Base-by-base conservation (phyloP, 2,329 filamentous ascomycete genomes). In the Cadophora gregata region DNA sequence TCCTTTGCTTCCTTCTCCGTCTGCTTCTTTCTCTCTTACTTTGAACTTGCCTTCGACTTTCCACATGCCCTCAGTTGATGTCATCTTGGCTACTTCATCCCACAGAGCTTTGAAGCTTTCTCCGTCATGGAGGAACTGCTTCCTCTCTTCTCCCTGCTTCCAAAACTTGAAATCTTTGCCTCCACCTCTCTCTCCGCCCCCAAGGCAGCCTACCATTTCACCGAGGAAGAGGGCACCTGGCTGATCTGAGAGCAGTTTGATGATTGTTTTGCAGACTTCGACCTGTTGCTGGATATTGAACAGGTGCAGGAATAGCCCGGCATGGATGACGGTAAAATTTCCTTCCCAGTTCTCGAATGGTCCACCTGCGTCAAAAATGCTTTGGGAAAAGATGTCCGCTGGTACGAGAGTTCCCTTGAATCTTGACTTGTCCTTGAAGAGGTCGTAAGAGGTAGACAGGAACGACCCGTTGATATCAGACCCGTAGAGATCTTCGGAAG, bases 351-450 rank as follows among this genome's bases (percentile, higher is more conserved):
- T 75, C 48, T 73, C 74, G 36, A 81, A 70, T 10, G 66, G 53
- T 19, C 33, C 53, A 6, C 21, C n/a, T 8, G 71, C 69, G 0
- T 75, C 63, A 25, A 77, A 69, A 21, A 82, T 69, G 61, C 77
- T 69, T 0, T 67, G 16, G n/a, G 75, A 75, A 63, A 79, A 77
- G 10, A 76, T 48, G 38, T 79, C 76, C 0, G 75, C 76, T 25
- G 69, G 66, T 4, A 79, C 74, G 62, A 80, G 78, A 0, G 65
- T 66, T 6, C 71, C 75, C 25, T 74, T 63, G 56, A 79, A 69
- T 1, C 24, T 73, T 0, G 75, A 72, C 10, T 70, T 70, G 68
- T 81, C 79, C 1, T 72, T 72, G 70, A 80, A 81, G 4, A 81
- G 70, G 1, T 79, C 76, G 27, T 78, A 79, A 1, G 78, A 78